Evolutionary conservation across 805 yeast species (phyloP).

Genomic region (Candida arabinofermentans): DNA sequence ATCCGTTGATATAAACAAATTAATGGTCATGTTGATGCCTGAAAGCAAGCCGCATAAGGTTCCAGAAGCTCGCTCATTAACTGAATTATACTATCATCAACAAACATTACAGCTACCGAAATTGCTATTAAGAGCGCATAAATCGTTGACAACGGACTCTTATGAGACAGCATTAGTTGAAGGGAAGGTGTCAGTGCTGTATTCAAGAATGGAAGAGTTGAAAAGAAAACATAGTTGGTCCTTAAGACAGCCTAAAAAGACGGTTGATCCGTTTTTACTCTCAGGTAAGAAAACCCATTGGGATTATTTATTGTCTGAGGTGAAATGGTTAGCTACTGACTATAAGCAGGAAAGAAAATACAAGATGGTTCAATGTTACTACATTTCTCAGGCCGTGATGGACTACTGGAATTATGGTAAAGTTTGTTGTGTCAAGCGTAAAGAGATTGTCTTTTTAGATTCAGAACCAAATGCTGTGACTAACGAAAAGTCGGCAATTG

Average conservation of each 20-base stretch:
- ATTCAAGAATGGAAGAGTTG: constrained; percentile 87
- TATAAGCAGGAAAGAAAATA: constrained; percentile 65
- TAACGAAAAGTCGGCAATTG: no score
- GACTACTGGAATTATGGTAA: constrained; percentile 81
- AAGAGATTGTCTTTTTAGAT: constrained; percentile 35
- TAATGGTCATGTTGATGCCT: constrained; percentile 44
- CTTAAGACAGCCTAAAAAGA: constrained; percentile 74
- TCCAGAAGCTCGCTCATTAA: constrained; percentile 61
- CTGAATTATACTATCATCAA: constrained; percentile 82
- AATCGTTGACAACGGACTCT: constrained; percentile 77
- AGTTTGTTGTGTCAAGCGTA: constrained; percentile 56
- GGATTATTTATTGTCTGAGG: constrained; percentile 73
- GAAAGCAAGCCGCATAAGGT: constrained; percentile 50
- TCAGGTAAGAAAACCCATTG: constrained; percentile 52
- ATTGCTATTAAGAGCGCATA: constrained; percentile 79
- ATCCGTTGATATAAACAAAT: constrained; percentile 40
- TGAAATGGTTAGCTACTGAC: constrained; percentile 79
- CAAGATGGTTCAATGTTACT: constrained; percentile 65
- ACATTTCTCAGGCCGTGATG: constrained; percentile 65
- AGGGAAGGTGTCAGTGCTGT: constrained; percentile 85
- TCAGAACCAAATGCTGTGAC: constrained; percentile 1
- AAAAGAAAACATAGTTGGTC: constrained; percentile 89
- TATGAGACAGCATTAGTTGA: constrained; percentile 84
- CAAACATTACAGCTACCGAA: constrained; percentile 85
- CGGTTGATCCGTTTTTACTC: constrained; percentile 57